Evolutionary conservation across 2,329 filamentous ascomycete genomes (phyloP).

Genomic region (Lecanicillium sp.): DNA sequence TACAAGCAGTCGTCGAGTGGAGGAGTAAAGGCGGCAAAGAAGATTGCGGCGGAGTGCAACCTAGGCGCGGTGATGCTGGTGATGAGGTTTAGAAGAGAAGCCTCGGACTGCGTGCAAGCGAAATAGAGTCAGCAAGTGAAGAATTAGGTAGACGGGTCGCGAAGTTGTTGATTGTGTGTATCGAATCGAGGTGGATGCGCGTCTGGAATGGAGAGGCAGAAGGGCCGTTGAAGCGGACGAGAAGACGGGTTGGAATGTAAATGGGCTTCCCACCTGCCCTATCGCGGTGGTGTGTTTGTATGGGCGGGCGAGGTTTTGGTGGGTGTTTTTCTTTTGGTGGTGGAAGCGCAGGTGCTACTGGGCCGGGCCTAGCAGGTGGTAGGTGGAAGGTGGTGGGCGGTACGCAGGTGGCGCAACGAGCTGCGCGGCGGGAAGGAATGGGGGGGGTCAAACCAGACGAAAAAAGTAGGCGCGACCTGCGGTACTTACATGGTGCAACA

Average conservation of each 20-base stretch:
- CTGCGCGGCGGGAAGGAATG: slow-evolving; percentile 5
- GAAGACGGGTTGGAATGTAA: slow-evolving; percentile 8
- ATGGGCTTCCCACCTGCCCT: neutral
- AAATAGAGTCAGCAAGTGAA: neutral
- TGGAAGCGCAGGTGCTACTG: neutral
- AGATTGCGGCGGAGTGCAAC: slow-evolving; percentile 10
- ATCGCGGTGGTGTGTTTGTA: no score
- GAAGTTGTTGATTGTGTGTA: slow-evolving; percentile 10
- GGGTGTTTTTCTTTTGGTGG: no score
- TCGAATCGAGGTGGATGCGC: slow-evolving; percentile 5
- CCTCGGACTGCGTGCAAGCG: neutral
- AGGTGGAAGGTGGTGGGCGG: no score
- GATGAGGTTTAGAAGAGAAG: neutral
- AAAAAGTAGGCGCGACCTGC: neutral
- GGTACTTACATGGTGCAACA: neutral
- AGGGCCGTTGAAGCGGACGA: slow-evolving; percentile 2
- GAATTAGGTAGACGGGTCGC: neutral
- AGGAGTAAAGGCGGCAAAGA: neutral
- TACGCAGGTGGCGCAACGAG: slow-evolving; percentile 13
- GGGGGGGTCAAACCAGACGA: neutral
- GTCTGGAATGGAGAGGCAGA: slow-evolving; percentile 13
- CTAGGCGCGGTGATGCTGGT: slow-evolving; percentile 6
- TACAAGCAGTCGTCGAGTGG: neutral
- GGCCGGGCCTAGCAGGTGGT: neutral
- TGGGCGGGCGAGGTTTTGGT: neutral